A percentile compares a stretch with the other conserved stretches of the same genome.
These are phyloP conservation scores for Aspergillus brunneoviolaceus DNA, from an alignment of 2,329 filamentous ascomycete genomes.

Conservation along the genomic window DNA sequence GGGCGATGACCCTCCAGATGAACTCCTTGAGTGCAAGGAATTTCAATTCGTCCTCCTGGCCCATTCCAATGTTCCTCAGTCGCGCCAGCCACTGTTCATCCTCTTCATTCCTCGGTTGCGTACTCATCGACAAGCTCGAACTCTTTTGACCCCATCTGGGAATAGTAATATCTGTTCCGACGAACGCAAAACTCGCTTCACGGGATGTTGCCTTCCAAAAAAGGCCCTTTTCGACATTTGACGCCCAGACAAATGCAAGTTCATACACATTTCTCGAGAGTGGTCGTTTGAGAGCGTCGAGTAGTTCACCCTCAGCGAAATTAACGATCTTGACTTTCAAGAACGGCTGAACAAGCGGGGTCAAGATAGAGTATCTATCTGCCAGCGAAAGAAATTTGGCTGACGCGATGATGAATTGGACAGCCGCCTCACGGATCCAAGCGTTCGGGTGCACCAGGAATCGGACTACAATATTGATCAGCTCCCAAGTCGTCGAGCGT, in stretches of 20 bases:
- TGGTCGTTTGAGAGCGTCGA: slow-evolving; percentile 81
- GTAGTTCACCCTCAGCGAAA: slow-evolving; percentile 69
- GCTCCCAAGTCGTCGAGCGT: slow-evolving; percentile 78
- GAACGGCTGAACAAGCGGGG: slow-evolving; percentile 78
- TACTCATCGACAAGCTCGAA: slow-evolving; percentile 51
- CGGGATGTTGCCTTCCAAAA: slow-evolving; percentile 83
- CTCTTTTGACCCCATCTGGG: slow-evolving; percentile 55
- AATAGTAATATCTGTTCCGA: slow-evolving; percentile 56
- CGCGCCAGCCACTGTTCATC: slow-evolving; percentile 91
- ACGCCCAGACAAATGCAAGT: slow-evolving; percentile 80
- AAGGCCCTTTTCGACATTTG: slow-evolving; percentile 72
- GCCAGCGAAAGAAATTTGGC: slow-evolving; percentile 74
- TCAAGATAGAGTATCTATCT: slow-evolving; percentile 78
- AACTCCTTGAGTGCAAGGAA: slow-evolving; percentile 83
- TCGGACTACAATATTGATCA: slow-evolving; percentile 77
- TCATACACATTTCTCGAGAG: slow-evolving; percentile 79
- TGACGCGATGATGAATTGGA: slow-evolving; percentile 76
- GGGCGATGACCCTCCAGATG: slow-evolving; percentile 79
- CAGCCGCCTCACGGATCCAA: slow-evolving; percentile 90
- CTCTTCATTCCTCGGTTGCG: slow-evolving; percentile 76
- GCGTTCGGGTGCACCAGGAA: slow-evolving; percentile 93
- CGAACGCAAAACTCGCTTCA: slow-evolving; percentile 67
- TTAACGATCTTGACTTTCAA: slow-evolving; percentile 70
- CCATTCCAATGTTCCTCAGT: slow-evolving; percentile 79
- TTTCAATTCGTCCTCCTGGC: slow-evolving; percentile 82